Conservation (phyloP, 495 filamentous ascomycete genomes). For the Trichocladium uniseriatum region DNA sequence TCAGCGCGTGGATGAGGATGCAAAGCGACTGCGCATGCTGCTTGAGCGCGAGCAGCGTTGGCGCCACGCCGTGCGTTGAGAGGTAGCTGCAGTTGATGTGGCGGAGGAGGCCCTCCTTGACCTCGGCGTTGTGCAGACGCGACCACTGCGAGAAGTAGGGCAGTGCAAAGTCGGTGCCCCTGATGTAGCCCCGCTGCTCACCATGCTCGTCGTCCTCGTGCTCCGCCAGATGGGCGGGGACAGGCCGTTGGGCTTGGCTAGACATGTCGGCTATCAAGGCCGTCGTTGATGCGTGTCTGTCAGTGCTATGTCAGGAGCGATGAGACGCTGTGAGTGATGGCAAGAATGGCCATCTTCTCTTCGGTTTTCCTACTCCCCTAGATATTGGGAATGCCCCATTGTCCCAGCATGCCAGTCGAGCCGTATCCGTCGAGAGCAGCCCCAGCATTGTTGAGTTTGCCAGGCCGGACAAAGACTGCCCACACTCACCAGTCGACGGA, state of each 20-base stretch:
- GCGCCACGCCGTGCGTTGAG: slow-evolving; percentile 36
- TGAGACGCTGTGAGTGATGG: neutral
- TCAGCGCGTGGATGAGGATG: slow-evolving; percentile 39
- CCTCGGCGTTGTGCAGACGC: slow-evolving; percentile 12
- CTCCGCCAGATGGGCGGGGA: slow-evolving; percentile 21
- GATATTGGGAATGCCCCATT: neutral
- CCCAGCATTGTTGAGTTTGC: neutral
- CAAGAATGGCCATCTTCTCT: neutral
- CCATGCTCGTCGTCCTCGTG: slow-evolving; percentile 22
- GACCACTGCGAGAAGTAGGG: slow-evolving; percentile 26
- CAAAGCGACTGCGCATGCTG: slow-evolving; percentile 46
- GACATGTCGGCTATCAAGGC: neutral
- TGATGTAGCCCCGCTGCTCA: slow-evolving; percentile 22
- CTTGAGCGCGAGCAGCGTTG: slow-evolving; percentile 44
- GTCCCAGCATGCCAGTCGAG: neutral
- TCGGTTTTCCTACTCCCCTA: neutral
- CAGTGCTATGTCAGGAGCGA: no score
- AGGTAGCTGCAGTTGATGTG: slow-evolving; percentile 45
- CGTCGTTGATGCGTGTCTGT: neutral
- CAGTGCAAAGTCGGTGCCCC: slow-evolving; percentile 25
- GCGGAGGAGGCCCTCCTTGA: slow-evolving; percentile 21
- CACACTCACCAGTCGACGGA: neutral
- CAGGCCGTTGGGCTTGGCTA: neutral
- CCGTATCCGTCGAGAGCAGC: neutral
- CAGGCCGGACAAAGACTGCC: neutral